Percentiles rank a stretch among this genome's conserved stretches.
phyloP scores from a whole-genome alignment of 2,329 filamentous ascomycete species.

The Botrytis cinerea region DNA sequence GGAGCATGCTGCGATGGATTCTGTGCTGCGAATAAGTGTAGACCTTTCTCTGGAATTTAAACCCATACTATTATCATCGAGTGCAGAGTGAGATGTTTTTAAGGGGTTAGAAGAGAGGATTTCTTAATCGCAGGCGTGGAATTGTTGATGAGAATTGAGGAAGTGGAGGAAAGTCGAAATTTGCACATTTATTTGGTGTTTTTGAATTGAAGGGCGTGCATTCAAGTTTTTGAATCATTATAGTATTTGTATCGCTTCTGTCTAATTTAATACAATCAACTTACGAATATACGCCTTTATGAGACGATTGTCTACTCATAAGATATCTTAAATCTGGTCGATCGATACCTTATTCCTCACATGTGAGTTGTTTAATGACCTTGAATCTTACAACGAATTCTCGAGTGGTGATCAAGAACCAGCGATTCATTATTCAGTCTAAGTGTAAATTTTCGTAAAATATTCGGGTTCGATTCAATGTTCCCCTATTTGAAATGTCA shows the following conservation, averaged over 20 bases:
- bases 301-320: neutral
- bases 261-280: neutral
- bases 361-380: neutral
- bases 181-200: neutral
- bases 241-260: neutral
- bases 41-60: conserved; percentile 17
- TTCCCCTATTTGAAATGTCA: too few species aligned
- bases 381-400: neutral
- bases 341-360: neutral
- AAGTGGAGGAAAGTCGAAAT: rapidly evolving
- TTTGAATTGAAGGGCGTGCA: neutral
- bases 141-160: neutral
- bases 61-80: neutral
- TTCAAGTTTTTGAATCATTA: neutral
- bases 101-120: neutral
- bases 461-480: too few species aligned
- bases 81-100: rapidly evolving
- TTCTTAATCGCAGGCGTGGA: neutral
- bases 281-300: rapidly evolving
- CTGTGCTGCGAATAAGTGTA: conserved; percentile 22
- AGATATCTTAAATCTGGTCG: neutral
- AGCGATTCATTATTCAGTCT: too few species aligned
- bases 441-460: too few species aligned
- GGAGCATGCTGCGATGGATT: conserved; percentile 22
- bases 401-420: too few species aligned